phyloP scores from a whole-genome alignment of 805 yeast species.

The Suhomyces kilbournensis region DNA sequence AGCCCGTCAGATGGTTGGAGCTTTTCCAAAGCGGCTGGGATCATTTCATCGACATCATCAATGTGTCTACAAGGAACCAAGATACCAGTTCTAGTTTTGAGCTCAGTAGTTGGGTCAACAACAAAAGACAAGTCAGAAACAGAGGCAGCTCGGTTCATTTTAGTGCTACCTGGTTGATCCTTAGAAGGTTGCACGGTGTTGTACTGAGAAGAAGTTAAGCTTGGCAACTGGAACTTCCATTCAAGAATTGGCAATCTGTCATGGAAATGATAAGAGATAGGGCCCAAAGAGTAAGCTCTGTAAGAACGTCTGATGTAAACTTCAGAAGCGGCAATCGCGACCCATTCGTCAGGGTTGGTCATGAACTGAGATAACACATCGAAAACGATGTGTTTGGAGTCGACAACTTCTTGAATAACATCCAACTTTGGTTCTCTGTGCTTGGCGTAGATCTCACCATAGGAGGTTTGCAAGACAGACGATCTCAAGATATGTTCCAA shows the following conservation, averaged over 20 bases:
- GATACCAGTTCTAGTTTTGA: slow-evolving; percentile 79
- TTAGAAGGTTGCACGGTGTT: slow-evolving; percentile 60
- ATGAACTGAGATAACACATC: slow-evolving; percentile 94
- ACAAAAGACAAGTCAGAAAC: slow-evolving; percentile 89
- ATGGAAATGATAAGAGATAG: slow-evolving; percentile 58
- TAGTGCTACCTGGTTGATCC: slow-evolving; percentile 27
- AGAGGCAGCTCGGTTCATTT: slow-evolving; percentile 82
- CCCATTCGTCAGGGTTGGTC: slow-evolving; percentile 77
- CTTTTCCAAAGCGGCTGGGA: slow-evolving; percentile 70
- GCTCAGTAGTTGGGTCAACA: slow-evolving; percentile 64
- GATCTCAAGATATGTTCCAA: slow-evolving; percentile 92
- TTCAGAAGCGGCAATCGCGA: slow-evolving; percentile 94
- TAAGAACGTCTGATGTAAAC: slow-evolving; percentile 95
- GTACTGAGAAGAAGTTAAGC: slow-evolving; percentile 66
- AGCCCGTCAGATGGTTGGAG: slow-evolving; percentile 52
- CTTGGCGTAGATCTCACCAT: slow-evolving; percentile 76
- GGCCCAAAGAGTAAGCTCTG: slow-evolving; percentile 89
- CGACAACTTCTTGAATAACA: slow-evolving; percentile 85
- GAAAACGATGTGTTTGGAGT: slow-evolving; percentile 92
- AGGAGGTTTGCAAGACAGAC: slow-evolving; percentile 83
- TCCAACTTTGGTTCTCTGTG: slow-evolving; percentile 81
- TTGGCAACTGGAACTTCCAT: slow-evolving; percentile 87
- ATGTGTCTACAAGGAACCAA: slow-evolving; percentile 76
- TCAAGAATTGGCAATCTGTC: slow-evolving; percentile 68
- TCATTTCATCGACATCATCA: slow-evolving; percentile 85